Conservation (phyloP, 2,329 filamentous ascomycete species). For the Fusarium sororula region DNA sequence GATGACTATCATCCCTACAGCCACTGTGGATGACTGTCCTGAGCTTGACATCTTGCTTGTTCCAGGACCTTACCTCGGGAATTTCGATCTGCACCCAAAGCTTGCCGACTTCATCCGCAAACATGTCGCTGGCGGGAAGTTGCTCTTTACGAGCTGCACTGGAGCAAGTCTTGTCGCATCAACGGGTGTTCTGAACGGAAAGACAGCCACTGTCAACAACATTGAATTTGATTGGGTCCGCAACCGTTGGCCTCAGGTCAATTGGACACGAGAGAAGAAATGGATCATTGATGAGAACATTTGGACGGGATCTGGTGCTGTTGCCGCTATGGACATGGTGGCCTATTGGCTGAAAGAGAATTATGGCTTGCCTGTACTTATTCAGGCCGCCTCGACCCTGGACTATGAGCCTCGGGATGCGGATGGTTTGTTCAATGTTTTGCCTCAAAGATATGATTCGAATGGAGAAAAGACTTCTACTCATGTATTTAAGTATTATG, state of each 20-base stretch:
- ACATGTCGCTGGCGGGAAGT: not conserved
- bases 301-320: not conserved
- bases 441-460: not conserved
- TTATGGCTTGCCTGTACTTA: not conserved
- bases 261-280: not conserved
- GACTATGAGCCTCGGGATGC: not conserved
- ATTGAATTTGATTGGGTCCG: not conserved
- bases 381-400: not conserved
- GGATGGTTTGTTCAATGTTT: not conserved
- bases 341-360: not conserved
- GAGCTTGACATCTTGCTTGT: not conserved
- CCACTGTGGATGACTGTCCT: not conserved
- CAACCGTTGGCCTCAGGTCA: not conserved
- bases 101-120: not conserved
- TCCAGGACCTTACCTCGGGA: not conserved
- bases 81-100: not conserved
- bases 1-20: not conserved
- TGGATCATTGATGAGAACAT: not conserved
- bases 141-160: not conserved
- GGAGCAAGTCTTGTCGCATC: not conserved
- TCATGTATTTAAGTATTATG: not conserved
- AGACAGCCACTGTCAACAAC: not conserved
- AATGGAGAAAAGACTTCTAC: not conserved
- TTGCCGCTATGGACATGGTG: not conserved
- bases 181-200: not conserved